Evolutionary conservation across 805 yeast species (phyloP).

Genomic region (Cyberlindnera mrakii): DNA sequence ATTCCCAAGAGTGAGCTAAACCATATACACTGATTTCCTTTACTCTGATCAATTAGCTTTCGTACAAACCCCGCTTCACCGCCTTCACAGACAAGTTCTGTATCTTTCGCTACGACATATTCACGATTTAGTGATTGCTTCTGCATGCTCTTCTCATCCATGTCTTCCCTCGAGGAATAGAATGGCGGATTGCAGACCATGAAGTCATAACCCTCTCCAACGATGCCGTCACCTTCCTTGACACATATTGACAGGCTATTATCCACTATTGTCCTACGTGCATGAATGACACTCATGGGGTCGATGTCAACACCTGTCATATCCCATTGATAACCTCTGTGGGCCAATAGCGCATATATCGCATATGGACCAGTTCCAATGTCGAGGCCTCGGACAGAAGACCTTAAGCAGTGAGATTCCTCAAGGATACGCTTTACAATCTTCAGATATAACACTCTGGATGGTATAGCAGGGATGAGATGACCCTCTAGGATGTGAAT

Average conservation of each 20-base stretch:
- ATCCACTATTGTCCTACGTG: conserved; percentile 21
- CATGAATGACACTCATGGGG: conserved; percentile 25
- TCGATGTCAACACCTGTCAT: conserved; percentile 41
- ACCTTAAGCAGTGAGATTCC: conserved; percentile 3
- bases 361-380: conserved; percentile 46
- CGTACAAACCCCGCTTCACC: conserved; percentile 39
- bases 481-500: conserved; percentile 6
- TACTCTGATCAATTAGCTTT: conserved; percentile 30
- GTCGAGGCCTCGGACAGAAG: conserved; percentile 30
- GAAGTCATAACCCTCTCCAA: conserved; percentile 19
- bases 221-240: conserved; percentile 11
- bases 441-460: conserved; percentile 8
- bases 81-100: conserved; percentile 32
- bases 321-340: conserved; percentile 19
- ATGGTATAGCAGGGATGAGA: conserved; percentile 18
- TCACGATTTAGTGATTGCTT: conserved; percentile 23
- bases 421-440: conserved; percentile 6
- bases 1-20: conserved; percentile 35
- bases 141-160: conserved; percentile 15
- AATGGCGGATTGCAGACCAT: conserved; percentile 52
- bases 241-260: conserved; percentile 22
- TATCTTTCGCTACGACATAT: conserved; percentile 25
- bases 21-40: conserved; percentile 25
- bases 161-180: conserved; percentile 31
- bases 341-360: conserved; percentile 39